A percentile compares a stretch with the other conserved stretches of the same genome.
Evolutionary conservation across 768 basidiomycete species (phyloP).

Genomic region (Xerocomellus chrysenteron): DNA sequence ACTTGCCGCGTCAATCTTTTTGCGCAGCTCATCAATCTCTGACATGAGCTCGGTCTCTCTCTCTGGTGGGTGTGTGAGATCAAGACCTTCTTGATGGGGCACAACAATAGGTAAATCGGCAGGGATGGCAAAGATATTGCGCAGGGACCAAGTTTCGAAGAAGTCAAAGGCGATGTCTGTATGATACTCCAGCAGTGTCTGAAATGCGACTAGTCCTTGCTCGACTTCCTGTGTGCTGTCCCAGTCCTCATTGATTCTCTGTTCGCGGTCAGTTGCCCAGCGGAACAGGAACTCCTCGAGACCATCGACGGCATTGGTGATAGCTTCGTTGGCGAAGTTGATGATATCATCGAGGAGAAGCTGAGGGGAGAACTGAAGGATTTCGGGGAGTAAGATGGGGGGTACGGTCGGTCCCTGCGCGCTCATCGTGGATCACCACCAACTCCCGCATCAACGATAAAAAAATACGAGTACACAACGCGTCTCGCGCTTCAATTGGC

Average conservation of each 20-base stretch:
- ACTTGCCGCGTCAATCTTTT: slow-evolving; percentile 69
- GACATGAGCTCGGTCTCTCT: slow-evolving; percentile 60
- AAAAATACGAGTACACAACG: slow-evolving; percentile 30
- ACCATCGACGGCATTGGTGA: slow-evolving; percentile 74
- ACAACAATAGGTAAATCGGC: slow-evolving; percentile 67
- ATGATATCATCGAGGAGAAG: slow-evolving; percentile 84
- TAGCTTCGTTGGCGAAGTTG: slow-evolving; percentile 76
- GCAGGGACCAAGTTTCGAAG: slow-evolving; percentile 85
- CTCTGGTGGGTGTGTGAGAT: slow-evolving; percentile 60
- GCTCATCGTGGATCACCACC: slow-evolving; percentile 20
- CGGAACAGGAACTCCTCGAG: slow-evolving; percentile 75
- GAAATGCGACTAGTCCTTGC: slow-evolving; percentile 81
- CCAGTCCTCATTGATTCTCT: slow-evolving; percentile 45
- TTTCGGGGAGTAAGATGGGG: slow-evolving; percentile 39
- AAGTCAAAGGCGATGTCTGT: slow-evolving; percentile 90
- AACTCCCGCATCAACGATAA: background rate
- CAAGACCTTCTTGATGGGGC: slow-evolving; percentile 72
- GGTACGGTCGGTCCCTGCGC: slow-evolving; percentile 30
- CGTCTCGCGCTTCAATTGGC: slow-evolving; percentile 11
- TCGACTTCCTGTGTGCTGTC: slow-evolving; percentile 70
- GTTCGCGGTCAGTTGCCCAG: slow-evolving; percentile 68
- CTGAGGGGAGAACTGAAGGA: slow-evolving; percentile 83
- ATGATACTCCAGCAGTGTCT: slow-evolving; percentile 85
- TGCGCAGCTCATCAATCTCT: slow-evolving; percentile 66
- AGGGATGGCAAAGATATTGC: slow-evolving; percentile 83